Evolutionary conservation across 495 filamentous ascomycete species (phyloP).

Genomic region (Penicillium arizonense): DNA sequence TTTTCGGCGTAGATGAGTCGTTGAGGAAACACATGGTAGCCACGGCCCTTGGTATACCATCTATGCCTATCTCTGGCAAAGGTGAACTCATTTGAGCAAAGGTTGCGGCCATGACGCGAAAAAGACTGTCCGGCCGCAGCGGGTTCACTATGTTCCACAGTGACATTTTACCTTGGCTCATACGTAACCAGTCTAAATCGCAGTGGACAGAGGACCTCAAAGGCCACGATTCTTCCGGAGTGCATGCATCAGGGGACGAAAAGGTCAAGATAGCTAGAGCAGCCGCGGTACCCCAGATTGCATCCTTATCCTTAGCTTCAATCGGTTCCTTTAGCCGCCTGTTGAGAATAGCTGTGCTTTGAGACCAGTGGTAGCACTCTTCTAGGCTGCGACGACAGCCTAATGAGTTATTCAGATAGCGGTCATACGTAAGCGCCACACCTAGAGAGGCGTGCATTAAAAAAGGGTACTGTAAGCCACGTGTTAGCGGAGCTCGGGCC

Average conservation of each 20-base stretch:
- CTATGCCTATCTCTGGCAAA: constrained; percentile 28
- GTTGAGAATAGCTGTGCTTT: constrained; percentile 37
- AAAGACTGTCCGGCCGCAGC: constrained; percentile 41
- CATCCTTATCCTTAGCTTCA: constrained; percentile 35
- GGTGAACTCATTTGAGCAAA: constrained; percentile 30
- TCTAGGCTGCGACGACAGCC: constrained; percentile 26
- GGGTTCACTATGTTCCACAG: constrained; percentile 41
- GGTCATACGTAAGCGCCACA: constrained; percentile 43
- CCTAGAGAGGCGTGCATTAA: constrained; percentile 49
- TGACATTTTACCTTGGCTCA: constrained; percentile 44
- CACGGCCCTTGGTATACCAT: constrained; percentile 32
- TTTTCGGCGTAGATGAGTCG: constrained; percentile 31
- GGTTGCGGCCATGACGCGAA: constrained; percentile 31
- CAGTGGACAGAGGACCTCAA: constrained; percentile 28
- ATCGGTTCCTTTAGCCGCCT: constrained; percentile 33
- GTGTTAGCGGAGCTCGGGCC: constrained; percentile 16
- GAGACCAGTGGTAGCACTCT: constrained; percentile 45
- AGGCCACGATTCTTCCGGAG: constrained; percentile 45
- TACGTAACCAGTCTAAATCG: constrained; percentile 42
- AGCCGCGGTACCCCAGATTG: constrained; percentile 46
- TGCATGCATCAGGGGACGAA: constrained; percentile 33
- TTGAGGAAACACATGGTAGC: constrained; percentile 30
- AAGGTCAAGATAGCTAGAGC: constrained; percentile 37
- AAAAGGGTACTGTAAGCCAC: constrained; percentile 35
- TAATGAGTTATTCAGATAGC: constrained; percentile 33